Evolutionary conservation across 192 early-diverging fungal genomes (phyloP), one percentile per base, ranked within the genome.

Genomic region (Coemansia sp.): DNA sequence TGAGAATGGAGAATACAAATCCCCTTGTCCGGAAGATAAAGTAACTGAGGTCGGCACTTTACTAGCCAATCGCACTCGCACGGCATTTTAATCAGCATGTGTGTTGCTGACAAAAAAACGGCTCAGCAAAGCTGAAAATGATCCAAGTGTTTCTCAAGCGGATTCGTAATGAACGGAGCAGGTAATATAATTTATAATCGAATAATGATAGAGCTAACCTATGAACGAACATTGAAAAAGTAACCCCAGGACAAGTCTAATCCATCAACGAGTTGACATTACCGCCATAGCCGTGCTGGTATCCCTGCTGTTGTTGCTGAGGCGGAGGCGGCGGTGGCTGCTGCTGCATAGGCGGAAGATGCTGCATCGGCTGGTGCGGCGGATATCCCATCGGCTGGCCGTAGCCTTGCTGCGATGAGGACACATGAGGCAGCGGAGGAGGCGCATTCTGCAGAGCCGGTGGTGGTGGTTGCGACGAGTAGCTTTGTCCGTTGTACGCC

Each of bases 271-370:
- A 68, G 4, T 62, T 64, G 20, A 64, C 56, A 54, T 74, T 79
- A 47, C 76, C 76, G 28, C 76, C 76, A 29, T 79, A 79, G 34
- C 76, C 76, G 57, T 79, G 76, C 41, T 67, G 71, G 31, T 63
- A 65, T 30, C 60, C 64, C 25, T 67, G 68, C n/a, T 63, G 64
- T 61, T 69, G 67, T 52, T 63, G 70, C 11, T 55, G 65, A 57
- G 41, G 62, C 29, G 50, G 72, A 6, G 34, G 59, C 17, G 30
- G 52, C 22, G 57, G 71, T 27, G 37, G 55, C 15, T 64, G 68
- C 29, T 54, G 66, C 27, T 71, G 69, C 53, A 64, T 52, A 15
- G 23, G 50, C 28, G n/a, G n/a, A n/a, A n/a, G n/a, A n/a, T n/a
- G n/a, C n/a, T n/a, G n/a, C n/a, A n/a, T n/a, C n/a, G n/a, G n/a